Base-by-base conservation (phyloP, 495 filamentous ascomycete genomes). In the Daldinia grandis region DNA sequence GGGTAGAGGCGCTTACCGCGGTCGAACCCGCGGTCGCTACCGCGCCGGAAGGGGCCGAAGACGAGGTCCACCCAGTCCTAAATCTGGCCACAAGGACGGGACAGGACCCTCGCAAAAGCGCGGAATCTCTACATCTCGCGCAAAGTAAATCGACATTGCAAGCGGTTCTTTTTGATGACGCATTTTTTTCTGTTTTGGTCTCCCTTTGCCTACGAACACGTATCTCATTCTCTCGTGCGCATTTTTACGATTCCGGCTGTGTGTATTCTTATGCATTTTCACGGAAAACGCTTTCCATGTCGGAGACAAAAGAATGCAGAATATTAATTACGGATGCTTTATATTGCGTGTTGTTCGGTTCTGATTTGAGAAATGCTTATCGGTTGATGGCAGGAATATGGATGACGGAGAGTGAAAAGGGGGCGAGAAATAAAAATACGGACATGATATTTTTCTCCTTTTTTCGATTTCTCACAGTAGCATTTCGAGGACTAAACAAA, bases 1-100 rank as follows among this genome's bases (percentile, higher is more conserved):
- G 40, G 68, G 71, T 14, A 69, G 73, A 66, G 68, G 73, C 28
- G 58, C 56, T 17, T 60, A 59, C 19, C 73, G 75, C 3, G 73
- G 75, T 24, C 62, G 73, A 66, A 51, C 49, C 47, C 73, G 75
- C 24, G 73, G 73, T 31, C 73, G 75, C 9, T 76, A 71, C 54
- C 75, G 73, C 42, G 73, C 73, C 8, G 64, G 66, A 30, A 67
- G 68, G 24, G 66, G 60, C 33, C 70, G 68, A 44, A 64, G 66
- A 64, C 70, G 64, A 35, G 72, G 75, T 25, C 40, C 57, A 35
- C 53, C 75, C 24, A 66, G 53, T 35, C 42, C 68, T 4, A 74
- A 55, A 50, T 38, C 56, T 33, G 68, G 58, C 14, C 65, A 69
- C 15, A 60, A 51, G 15, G 57, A 59, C 1, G 35, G 27, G 15